Evolutionary conservation across 106 monocot genomes (phyloP).

Genomic region (Dendrobium officinale): DNA sequence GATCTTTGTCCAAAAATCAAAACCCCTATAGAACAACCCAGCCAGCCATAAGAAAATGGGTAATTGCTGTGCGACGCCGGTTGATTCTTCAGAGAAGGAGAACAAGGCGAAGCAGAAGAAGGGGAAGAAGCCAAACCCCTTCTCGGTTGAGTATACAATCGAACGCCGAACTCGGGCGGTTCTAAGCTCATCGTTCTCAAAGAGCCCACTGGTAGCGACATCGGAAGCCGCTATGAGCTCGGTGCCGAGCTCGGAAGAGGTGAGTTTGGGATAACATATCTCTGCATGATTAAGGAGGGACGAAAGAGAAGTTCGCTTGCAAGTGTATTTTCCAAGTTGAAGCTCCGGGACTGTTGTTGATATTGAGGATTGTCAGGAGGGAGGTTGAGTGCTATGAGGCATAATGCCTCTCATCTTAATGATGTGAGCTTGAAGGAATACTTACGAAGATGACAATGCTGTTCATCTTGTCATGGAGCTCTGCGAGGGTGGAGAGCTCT

Average conservation of each 20-base stretch:
- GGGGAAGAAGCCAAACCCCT: conserved; percentile 12
- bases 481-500: conserved; percentile 76
- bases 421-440: conserved; percentile 41
- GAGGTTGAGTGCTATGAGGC: conserved; percentile 54
- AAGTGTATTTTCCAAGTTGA: conserved; percentile 53
- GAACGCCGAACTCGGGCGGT: background rate
- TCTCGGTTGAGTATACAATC: conserved; percentile 9
- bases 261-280: conserved; percentile 33
- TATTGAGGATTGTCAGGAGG: conserved; percentile 45
- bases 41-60: background rate
- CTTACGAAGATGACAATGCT: conserved; percentile 45
- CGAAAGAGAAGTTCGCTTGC: conserved; percentile 29
- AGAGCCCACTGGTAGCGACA: conserved; percentile 6
- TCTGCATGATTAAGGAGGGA: conserved; percentile 24
- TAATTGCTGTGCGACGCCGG: conserved; percentile 9
- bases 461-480: conserved; percentile 89
- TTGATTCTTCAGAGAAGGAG: background rate
- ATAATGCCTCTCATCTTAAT: conserved; percentile 36
- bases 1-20: background rate
- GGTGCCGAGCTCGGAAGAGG: conserved; percentile 33
- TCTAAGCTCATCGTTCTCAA: conserved; percentile 9
- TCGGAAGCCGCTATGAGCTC: conserved; percentile 16
- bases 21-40: background rate
- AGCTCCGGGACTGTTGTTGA: conserved; percentile 41
- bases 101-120: background rate